Percentiles rank a stretch among this genome's conserved stretches.
phyloP scores from a whole-genome alignment of 345 rosid species.

The Melastoma malabathricum region DNA sequence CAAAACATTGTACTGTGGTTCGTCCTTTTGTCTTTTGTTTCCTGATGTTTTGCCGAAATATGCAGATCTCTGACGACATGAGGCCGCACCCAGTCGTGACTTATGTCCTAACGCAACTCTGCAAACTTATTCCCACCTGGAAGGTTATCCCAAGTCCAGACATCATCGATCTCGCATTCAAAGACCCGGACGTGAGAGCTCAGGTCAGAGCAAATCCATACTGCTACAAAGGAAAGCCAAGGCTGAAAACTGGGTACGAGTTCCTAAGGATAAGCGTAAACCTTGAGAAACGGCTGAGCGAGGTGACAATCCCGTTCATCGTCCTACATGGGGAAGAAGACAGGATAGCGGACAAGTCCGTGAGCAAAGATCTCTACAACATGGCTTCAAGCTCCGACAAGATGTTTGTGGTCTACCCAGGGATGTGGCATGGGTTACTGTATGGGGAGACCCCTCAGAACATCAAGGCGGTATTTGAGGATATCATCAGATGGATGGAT shows the following conservation, averaged over 20 bases:
- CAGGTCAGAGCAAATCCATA: slow-evolving; percentile 23
- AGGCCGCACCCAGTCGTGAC: slow-evolving; percentile 42
- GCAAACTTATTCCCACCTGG: slow-evolving; percentile 54
- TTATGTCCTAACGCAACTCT: slow-evolving; percentile 25
- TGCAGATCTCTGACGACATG: slow-evolving; percentile 63
- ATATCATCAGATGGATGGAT: slow-evolving; percentile 50
- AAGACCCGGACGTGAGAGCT: slow-evolving; percentile 41
- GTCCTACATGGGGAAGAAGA: slow-evolving; percentile 79
- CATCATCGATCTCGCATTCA: slow-evolving; percentile 55
- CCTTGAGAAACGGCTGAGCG: slow-evolving; percentile 24
- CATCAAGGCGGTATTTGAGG: slow-evolving; percentile 47
- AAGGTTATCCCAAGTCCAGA: slow-evolving; percentile 50
- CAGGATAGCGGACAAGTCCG: slow-evolving; percentile 51
- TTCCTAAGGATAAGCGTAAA: slow-evolving; percentile 22
- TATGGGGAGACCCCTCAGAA: slow-evolving; percentile 61
- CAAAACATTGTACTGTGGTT: too few relatives aligned
- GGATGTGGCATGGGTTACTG: slow-evolving; percentile 85
- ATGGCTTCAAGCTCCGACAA: slow-evolving; percentile 57
- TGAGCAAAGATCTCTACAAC: slow-evolving; percentile 35
- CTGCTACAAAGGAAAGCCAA: slow-evolving; percentile 48
- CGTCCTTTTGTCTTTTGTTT: too few relatives aligned
- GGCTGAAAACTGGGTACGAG: slow-evolving; percentile 42
- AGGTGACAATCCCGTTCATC: slow-evolving; percentile 40
- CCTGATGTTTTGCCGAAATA: too few relatives aligned
- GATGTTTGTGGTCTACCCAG: slow-evolving; percentile 55